Conservation (phyloP, 257 asterid genomes). For the Penstemon eatonii region DNA sequence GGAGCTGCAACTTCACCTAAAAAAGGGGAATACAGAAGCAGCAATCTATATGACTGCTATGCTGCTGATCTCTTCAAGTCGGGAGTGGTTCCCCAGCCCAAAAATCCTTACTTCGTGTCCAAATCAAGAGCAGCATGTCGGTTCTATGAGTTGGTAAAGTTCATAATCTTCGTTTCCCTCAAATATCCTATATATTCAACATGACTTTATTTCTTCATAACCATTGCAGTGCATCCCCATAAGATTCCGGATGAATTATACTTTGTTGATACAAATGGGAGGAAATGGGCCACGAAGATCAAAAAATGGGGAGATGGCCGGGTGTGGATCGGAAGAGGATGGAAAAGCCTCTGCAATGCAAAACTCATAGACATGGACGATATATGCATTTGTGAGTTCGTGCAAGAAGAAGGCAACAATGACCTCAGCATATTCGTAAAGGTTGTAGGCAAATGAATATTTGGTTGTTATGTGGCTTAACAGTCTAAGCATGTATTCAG, state of each 20-base stretch:
- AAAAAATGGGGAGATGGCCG: not conserved
- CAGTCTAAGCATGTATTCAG: too few relatives aligned
- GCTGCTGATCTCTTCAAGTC: conserved; percentile 32
- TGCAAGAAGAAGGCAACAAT: not conserved
- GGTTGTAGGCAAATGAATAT: not conserved
- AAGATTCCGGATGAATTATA: not conserved
- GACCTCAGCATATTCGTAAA: not conserved
- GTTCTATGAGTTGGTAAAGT: too few relatives aligned
- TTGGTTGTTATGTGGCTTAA: not conserved
- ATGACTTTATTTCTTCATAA: too few relatives aligned
- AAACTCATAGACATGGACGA: not conserved
- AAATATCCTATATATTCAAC: not conserved
- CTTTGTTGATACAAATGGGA: not conserved
- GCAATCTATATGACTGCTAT: conserved; percentile 2
- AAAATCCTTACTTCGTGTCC: too few relatives aligned
- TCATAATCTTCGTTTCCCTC: too few relatives aligned
- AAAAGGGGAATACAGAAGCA: not conserved
- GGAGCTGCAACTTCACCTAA: not conserved
- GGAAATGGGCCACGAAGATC: not conserved
- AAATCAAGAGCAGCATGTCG: too few relatives aligned
- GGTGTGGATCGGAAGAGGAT: not conserved
- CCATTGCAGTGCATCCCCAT: too few relatives aligned
- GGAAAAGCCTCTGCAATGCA: not conserved
- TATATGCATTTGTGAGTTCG: not conserved
- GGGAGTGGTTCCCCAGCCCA: conserved; percentile 30